Conservation (phyloP, 2,329 filamentous ascomycete species). For the Cordyceps cateniannulata region DNA sequence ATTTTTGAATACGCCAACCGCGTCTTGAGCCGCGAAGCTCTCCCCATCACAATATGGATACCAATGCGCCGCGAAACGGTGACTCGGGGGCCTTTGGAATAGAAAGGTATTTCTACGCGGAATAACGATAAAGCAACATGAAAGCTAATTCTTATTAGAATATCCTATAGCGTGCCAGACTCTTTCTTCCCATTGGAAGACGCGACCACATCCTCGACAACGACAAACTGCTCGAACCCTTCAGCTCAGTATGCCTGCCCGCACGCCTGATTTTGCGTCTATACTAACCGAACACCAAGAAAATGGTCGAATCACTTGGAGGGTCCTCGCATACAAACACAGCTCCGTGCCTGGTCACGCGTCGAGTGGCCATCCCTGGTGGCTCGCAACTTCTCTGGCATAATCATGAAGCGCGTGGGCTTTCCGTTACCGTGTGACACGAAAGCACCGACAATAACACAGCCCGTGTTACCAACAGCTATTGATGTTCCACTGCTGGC, state of each 20-base stretch:
- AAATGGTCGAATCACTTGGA: slow-evolving; percentile 19
- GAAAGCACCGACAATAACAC: slow-evolving; percentile 1
- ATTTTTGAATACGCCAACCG: slow-evolving; percentile 2
- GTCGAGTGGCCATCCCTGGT: slow-evolving; percentile 21
- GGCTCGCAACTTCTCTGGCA: slow-evolving; percentile 19
- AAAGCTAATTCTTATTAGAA: neutral
- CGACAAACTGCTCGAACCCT: neutral
- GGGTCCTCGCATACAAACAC: slow-evolving; percentile 16
- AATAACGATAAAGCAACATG: no score
- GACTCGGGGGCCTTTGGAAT: neutral
- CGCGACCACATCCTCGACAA: neutral
- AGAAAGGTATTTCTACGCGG: neutral
- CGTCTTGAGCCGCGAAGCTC: slow-evolving; percentile 1
- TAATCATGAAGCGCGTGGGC: slow-evolving; percentile 29
- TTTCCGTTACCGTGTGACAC: slow-evolving; percentile 10
- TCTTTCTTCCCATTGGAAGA: slow-evolving; percentile 8
- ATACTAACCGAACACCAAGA: slow-evolving; percentile 13
- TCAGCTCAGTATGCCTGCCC: neutral
- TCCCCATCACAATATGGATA: slow-evolving; percentile 3
- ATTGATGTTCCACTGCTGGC: neutral
- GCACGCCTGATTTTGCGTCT: neutral
- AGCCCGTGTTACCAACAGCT: neutral
- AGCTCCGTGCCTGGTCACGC: slow-evolving; percentile 26
- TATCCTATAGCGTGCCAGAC: slow-evolving; percentile 10
- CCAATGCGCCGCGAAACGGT: neutral